Evolutionary conservation across 2,329 filamentous ascomycete species (phyloP).

Genomic region (Grosmannia clavigera): DNA sequence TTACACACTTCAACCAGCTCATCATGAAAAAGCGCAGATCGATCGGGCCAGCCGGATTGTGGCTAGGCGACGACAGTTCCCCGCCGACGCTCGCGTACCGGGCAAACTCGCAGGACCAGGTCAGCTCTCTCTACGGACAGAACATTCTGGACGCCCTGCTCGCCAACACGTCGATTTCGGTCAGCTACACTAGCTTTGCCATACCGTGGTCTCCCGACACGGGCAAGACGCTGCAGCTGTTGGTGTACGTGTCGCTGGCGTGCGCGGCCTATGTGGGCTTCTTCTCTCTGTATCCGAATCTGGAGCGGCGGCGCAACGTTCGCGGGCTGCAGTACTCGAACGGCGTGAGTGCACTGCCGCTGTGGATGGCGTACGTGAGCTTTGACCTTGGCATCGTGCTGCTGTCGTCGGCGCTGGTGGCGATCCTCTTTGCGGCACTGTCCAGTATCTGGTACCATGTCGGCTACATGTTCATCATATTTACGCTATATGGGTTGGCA

Average conservation of each 20-base stretch:
- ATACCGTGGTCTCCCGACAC: slow-evolving; percentile 56
- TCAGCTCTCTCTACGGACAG: slow-evolving; percentile 48
- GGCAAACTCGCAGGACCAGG: slow-evolving; percentile 45
- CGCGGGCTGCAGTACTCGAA: slow-evolving; percentile 85
- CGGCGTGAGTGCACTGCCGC: slow-evolving; percentile 65
- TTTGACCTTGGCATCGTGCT: slow-evolving; percentile 74
- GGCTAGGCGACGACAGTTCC: slow-evolving; percentile 49
- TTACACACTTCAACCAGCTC: slow-evolving; percentile 55
- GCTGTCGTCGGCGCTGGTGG: slow-evolving; percentile 49
- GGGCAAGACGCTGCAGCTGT: slow-evolving; percentile 64
- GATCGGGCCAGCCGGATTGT: slow-evolving; percentile 69
- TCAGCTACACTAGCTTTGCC: slow-evolving; percentile 64
- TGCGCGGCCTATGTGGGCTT: slow-evolving; percentile 72
- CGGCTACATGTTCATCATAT: slow-evolving; percentile 69
- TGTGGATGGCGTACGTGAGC: slow-evolving; percentile 72
- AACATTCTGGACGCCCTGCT: slow-evolving; percentile 56
- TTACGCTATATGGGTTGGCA: slow-evolving; percentile 69
- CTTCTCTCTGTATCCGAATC: slow-evolving; percentile 79
- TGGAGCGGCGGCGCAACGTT: slow-evolving; percentile 67
- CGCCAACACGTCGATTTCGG: slow-evolving; percentile 55
- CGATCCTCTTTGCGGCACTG: slow-evolving; percentile 54
- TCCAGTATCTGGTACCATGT: slow-evolving; percentile 63
- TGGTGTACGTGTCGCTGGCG: slow-evolving; percentile 70
- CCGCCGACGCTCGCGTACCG: slow-evolving; percentile 59
- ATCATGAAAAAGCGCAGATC: slow-evolving; percentile 51